Evolutionary conservation across 2,329 filamentous ascomycete species (phyloP).

Genomic region (Podosphaera aphanis): DNA sequence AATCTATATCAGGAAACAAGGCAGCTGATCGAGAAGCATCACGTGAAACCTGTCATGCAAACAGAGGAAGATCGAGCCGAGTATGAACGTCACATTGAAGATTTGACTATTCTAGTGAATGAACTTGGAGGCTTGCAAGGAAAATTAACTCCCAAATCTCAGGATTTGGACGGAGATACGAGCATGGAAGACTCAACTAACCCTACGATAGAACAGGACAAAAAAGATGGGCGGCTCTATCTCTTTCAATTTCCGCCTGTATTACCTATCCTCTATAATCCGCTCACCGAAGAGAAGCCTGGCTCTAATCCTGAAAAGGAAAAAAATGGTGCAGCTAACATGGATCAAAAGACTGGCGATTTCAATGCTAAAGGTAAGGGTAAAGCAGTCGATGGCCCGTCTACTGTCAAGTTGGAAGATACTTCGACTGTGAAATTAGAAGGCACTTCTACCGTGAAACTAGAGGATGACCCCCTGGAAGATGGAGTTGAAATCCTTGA

Average conservation of each 20-base stretch:
- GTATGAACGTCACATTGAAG: slow-evolving; percentile 23
- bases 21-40: slow-evolving; percentile 4
- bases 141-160: slow-evolving; percentile 5
- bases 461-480: slow-evolving; percentile 4
- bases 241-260: slow-evolving; percentile 42
- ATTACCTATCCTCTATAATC: slow-evolving; percentile 27
- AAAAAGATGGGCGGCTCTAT: slow-evolving; percentile 31
- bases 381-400: slow-evolving; percentile 3
- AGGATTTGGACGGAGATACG: slow-evolving; percentile 20
- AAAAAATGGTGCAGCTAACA: slow-evolving; percentile 18
- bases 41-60: slow-evolving; percentile 21
- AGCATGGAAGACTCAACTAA: slow-evolving; percentile 7
- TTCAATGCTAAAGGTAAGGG: neutral
- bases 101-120: slow-evolving; percentile 21
- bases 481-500: slow-evolving; percentile 4
- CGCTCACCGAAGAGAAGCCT: slow-evolving; percentile 7
- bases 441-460: slow-evolving; percentile 3
- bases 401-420: slow-evolving; percentile 3
- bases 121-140: slow-evolving; percentile 22
- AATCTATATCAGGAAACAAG: slow-evolving; percentile 4
- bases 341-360: slow-evolving; percentile 1
- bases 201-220: slow-evolving; percentile 4
- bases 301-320: slow-evolving; percentile 9
- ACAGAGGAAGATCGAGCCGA: slow-evolving; percentile 28
- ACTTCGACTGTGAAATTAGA: neutral